phyloP scores from a whole-genome alignment of 495 filamentous ascomycete genomes.

The Neurospora sp. region DNA sequence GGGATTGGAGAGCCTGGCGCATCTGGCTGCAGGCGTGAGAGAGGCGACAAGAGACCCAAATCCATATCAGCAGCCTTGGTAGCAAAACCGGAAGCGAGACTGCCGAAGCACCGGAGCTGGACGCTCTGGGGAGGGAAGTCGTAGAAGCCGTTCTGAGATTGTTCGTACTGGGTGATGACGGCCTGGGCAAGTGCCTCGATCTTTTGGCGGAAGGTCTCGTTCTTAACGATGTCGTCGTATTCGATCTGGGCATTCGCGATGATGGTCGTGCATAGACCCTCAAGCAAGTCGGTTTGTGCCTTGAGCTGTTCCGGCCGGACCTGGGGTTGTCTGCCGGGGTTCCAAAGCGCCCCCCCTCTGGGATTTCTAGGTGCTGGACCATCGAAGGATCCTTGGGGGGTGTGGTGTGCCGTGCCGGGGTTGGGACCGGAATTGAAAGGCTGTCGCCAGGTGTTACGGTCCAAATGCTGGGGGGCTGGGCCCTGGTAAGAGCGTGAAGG shows the following conservation, averaged over 20 bases:
- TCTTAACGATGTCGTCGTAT: conserved; percentile 45
- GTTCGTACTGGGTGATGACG: conserved; percentile 42
- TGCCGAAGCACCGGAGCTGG: conserved; percentile 59
- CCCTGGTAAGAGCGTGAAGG: conserved; percentile 21
- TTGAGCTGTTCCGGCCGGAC: conserved; percentile 26
- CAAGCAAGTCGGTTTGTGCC: conserved; percentile 36
- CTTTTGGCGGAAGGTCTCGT: conserved; percentile 48
- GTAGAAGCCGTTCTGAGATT: conserved; percentile 15
- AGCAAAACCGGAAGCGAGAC: conserved; percentile 63
- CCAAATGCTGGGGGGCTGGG: conserved; percentile 9
- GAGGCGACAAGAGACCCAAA: conserved; percentile 52
- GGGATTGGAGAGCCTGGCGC: conserved; percentile 47
- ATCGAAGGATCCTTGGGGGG: conserved; percentile 4
- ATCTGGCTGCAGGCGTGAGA: conserved; percentile 38
- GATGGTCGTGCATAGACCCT: conserved; percentile 30
- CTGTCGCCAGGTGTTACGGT: conserved; percentile 10
- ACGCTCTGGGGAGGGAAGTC: conserved; percentile 42
- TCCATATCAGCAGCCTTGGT: conserved; percentile 69
- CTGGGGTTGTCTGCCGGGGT: conserved; percentile 8
- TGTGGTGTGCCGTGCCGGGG: not conserved
- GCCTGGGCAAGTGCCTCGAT: conserved; percentile 49
- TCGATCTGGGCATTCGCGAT: conserved; percentile 39
- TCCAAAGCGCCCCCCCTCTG: conserved; percentile 8
- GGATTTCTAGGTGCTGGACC: conserved; percentile 5
- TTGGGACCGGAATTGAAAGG: conserved; percentile 7